phyloP scores from a whole-genome alignment of 352 stramenopile species.

The Globisporangium paddicum region DNA sequence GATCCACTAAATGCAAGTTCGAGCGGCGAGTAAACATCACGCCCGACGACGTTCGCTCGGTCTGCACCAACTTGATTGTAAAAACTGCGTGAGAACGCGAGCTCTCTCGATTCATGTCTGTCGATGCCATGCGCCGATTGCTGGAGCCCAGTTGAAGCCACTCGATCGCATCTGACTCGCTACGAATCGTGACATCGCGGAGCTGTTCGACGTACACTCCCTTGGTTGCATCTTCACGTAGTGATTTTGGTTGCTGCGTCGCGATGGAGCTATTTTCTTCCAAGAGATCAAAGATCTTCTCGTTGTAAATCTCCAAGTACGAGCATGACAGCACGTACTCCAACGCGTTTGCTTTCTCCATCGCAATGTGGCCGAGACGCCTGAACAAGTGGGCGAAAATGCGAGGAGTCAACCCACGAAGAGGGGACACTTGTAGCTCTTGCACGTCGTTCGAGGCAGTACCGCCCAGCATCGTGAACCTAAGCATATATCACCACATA shows the following conservation, averaged over 20 bases:
- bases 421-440: conserved; percentile 39
- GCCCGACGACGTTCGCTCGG: conserved; percentile 50
- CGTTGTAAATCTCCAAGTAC: conserved; percentile 91
- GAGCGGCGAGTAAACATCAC: conserved; percentile 64
- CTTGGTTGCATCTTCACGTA: conserved; percentile 75
- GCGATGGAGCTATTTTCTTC: conserved; percentile 44
- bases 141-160: conserved; percentile 63
- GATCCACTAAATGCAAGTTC: conserved; percentile 81
- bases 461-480: conserved; percentile 80
- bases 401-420: conserved; percentile 74
- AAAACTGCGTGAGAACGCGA: conserved; percentile 97
- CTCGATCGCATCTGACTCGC: conserved; percentile 62
- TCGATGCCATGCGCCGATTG: conserved; percentile 94
- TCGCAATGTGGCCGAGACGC: conserved; percentile 36
- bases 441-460: conserved; percentile 24
- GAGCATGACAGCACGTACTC: conserved; percentile 73
- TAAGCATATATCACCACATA: too few species aligned
- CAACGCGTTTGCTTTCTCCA: conserved; percentile 38
- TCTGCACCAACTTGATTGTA: conserved; percentile 91
- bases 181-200: conserved; percentile 56
- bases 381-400: conserved; percentile 84
- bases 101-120: conserved; percentile 97
- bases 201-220: conserved; percentile 81
- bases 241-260: conserved; percentile 48
- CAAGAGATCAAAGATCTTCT: conserved; percentile 86